These are phyloP conservation scores for Wallacemonas sp. DNA, from an alignment of 208 protist genomes.

Conservation along the genomic window DNA sequence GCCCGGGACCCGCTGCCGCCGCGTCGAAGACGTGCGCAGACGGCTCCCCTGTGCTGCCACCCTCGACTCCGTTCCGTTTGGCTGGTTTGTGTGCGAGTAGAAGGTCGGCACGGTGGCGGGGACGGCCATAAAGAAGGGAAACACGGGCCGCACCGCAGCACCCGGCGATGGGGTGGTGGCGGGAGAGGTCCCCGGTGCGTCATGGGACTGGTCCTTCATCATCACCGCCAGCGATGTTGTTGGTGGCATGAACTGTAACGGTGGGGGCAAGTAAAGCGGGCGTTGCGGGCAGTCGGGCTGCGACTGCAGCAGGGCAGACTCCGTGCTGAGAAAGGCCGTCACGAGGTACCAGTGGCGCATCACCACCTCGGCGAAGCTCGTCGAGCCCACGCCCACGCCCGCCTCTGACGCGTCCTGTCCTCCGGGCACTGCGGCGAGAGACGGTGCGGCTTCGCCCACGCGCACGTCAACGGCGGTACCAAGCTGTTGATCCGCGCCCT, in stretches of 20 bases:
- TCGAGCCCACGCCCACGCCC: neutral
- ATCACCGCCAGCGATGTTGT: slow-evolving; percentile 8
- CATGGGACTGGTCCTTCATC: neutral
- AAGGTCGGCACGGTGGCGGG: neutral
- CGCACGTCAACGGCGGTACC: neutral
- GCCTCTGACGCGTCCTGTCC: neutral
- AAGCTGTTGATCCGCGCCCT: neutral
- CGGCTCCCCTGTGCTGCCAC: too few relatives aligned
- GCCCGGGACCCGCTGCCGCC: neutral
- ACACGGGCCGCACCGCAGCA: neutral
- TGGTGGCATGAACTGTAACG: slow-evolving; percentile 21
- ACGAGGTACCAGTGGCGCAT: slow-evolving; percentile 73
- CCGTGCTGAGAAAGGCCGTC: slow-evolving; percentile 40
- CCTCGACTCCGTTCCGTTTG: too few relatives aligned
- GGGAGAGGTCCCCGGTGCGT: too few relatives aligned
- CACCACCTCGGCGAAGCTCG: slow-evolving; percentile 60
- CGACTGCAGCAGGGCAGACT: slow-evolving; percentile 11
- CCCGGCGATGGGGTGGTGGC: too few relatives aligned
- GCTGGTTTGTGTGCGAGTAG: too few relatives aligned
- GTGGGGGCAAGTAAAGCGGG: slow-evolving; percentile 38
- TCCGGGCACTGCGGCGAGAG: too few relatives aligned
- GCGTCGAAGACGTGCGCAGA: neutral
- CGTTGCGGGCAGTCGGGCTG: slow-evolving; percentile 15
- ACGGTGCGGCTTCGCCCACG: too few relatives aligned
- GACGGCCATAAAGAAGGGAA: neutral